Conservation (phyloP, 192 early-diverging fungal genomes). For the Linnemannia zychae region DNA sequence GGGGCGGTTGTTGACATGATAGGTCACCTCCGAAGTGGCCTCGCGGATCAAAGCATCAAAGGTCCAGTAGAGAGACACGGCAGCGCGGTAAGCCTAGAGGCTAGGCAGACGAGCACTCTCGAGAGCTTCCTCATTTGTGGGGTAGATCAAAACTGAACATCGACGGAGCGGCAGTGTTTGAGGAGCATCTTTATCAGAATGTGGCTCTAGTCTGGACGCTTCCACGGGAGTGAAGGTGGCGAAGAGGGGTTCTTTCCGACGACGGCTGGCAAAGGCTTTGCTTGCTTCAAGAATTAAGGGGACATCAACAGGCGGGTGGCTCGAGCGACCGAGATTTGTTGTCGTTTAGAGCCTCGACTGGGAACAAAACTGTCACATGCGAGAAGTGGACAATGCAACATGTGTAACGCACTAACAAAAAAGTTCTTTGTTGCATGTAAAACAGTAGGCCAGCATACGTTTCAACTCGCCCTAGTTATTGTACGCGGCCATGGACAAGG, state of each 20-base stretch:
- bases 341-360: neutral
- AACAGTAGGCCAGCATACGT: neutral
- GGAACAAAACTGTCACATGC: neutral
- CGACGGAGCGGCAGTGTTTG: neutral
- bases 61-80: neutral
- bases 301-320: too few relatives aligned
- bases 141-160: neutral
- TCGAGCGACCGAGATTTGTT: too few relatives aligned
- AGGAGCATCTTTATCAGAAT: neutral
- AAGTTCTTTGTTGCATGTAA: too few relatives aligned
- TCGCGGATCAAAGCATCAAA: neutral
- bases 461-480: slow-evolving; percentile 1
- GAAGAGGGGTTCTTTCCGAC: neutral
- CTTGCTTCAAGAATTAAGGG: too few relatives aligned
- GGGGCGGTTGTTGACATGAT: too few relatives aligned
- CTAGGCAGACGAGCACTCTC: neutral
- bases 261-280: neutral
- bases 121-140: neutral
- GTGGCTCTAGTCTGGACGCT: neutral
- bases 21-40: neutral
- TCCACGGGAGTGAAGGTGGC: neutral
- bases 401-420: too few relatives aligned
- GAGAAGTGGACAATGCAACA: too few relatives aligned
- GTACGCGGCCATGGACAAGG: neutral
- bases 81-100: neutral